A percentile compares a stretch with the other conserved stretches of the same genome.
These are phyloP conservation scores for Petunia axillaris DNA, from an alignment of 257 asterid species.

Conservation along the genomic window DNA sequence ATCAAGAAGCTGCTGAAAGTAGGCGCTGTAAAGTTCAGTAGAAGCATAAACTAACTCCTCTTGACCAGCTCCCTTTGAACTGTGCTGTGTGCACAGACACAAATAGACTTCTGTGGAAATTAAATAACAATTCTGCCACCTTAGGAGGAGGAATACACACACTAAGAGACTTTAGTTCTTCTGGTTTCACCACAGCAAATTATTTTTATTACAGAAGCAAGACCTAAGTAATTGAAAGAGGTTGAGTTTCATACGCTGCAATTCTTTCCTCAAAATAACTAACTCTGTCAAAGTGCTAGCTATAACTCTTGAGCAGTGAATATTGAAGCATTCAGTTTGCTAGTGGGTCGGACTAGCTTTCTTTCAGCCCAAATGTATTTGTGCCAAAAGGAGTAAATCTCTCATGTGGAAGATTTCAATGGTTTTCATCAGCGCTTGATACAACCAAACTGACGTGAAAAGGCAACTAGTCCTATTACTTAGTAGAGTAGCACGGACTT, in stretches of 20 bases:
- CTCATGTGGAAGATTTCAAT: not conserved
- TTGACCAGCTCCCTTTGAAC: not conserved
- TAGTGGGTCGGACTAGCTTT: not conserved
- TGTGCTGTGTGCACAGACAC: not conserved
- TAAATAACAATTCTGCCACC: not conserved
- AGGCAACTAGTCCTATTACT: conserved; percentile 5
- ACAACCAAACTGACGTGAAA: conserved; percentile 1
- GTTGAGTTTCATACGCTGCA: not conserved
- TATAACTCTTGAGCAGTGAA: not conserved
- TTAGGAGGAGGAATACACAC: conserved; percentile 2
- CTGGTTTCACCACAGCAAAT: not conserved
- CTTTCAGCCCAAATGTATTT: not conserved
- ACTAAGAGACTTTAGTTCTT: not conserved
- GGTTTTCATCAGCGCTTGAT: not conserved
- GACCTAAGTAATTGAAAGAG: conserved; percentile 13
- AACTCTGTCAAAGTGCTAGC: not conserved
- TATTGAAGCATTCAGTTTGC: not conserved
- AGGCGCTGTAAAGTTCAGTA: not conserved
- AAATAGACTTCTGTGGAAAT: not conserved
- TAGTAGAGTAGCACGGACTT: not conserved
- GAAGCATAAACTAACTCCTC: conserved; percentile 2
- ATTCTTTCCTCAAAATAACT: not conserved
- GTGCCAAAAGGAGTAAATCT: not conserved
- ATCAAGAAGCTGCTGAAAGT: not conserved
- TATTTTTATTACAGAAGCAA: not conserved